These are phyloP conservation scores for Hygrophila difformis DNA, from an alignment of 257 asterid genomes.

Conservation along the genomic window DNA sequence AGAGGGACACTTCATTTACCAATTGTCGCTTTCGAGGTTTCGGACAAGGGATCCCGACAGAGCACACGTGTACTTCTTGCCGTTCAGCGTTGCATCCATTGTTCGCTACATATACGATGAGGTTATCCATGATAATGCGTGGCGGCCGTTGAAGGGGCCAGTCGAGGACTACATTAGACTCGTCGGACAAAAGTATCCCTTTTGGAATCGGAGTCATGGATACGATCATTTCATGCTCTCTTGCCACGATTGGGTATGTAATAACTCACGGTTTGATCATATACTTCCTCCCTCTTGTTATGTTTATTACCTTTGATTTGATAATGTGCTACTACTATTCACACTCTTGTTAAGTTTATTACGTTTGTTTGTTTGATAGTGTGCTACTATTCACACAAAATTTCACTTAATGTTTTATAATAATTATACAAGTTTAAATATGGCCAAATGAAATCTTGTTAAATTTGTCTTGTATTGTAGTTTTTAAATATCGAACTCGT, in stretches of 20 bases:
- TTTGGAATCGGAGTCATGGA: constrained; percentile 83
- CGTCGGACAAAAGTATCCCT: constrained; percentile 38
- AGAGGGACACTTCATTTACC: constrained; percentile 81
- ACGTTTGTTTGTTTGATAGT: too few relatives aligned
- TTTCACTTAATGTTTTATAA: too few relatives aligned
- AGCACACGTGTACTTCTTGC: constrained; percentile 73
- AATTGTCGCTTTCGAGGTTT: constrained; percentile 50
- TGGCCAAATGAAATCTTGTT: too few relatives aligned
- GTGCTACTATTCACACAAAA: too few relatives aligned
- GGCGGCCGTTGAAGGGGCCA: constrained; percentile 71
- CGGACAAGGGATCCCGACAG: constrained; percentile 59
- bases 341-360: too few relatives aligned
- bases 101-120: constrained; percentile 67
- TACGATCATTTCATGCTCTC: constrained; percentile 85
- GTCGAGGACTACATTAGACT: constrained; percentile 59
- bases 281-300: too few relatives aligned
- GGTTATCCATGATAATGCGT: constrained; percentile 24
- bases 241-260: constrained; percentile 91
- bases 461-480: too few relatives aligned
- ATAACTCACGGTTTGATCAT: background rate
- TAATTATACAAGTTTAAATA: too few relatives aligned
- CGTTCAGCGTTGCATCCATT: constrained; percentile 67
- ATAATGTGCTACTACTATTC: too few relatives aligned
- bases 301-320: too few relatives aligned
- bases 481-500: too few relatives aligned